phyloP scores from a whole-genome alignment of 2,329 filamentous ascomycete species.

The Aspergillus tubingensis region DNA sequence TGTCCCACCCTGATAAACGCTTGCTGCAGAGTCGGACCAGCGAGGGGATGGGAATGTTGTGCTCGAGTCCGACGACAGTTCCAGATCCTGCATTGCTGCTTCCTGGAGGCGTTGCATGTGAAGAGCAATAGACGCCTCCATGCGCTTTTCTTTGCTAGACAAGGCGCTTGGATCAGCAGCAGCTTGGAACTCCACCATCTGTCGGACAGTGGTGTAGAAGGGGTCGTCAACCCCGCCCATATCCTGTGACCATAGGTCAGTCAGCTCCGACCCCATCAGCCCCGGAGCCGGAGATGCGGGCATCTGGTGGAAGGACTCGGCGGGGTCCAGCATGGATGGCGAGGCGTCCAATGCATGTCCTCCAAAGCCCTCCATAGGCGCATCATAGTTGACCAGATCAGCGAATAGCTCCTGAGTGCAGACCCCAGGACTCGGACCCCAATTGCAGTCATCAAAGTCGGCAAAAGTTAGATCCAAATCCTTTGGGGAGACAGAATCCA shows the following conservation, averaged over 20 bases:
- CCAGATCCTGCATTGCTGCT: slow-evolving; percentile 28
- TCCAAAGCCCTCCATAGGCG: slow-evolving; percentile 21
- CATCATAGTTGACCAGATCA: slow-evolving; percentile 27
- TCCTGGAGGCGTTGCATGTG: slow-evolving; percentile 43
- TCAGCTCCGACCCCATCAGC: slow-evolving; percentile 7
- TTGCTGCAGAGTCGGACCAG: slow-evolving; percentile 34
- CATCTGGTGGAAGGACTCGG: slow-evolving; percentile 13
- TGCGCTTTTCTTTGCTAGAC: slow-evolving; percentile 44
- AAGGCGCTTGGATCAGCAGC: slow-evolving; percentile 36
- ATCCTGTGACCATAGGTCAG: slow-evolving; percentile 16
- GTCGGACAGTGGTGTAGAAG: slow-evolving; percentile 27
- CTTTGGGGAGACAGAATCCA: slow-evolving; percentile 32
- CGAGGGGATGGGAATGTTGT: slow-evolving; percentile 35
- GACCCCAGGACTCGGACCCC: slow-evolving; percentile 22
- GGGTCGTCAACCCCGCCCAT: slow-evolving; percentile 16
- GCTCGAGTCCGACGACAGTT: slow-evolving; percentile 32
- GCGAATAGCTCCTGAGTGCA: slow-evolving; percentile 26
- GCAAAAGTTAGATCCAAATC: slow-evolving; percentile 31
- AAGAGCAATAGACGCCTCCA: slow-evolving; percentile 44
- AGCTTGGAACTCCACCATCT: slow-evolving; percentile 42
- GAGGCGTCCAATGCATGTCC: slow-evolving; percentile 19
- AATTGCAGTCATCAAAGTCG: slow-evolving; percentile 25
- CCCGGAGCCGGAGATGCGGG: slow-evolving; percentile 8
- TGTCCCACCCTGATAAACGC: slow-evolving; percentile 24
- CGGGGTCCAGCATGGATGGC: slow-evolving; percentile 19